A percentile compares a stretch with the other conserved stretches of the same genome.
Conservation (phyloP, 1,284 basidiomycete species). For the Coniferiporia weirii region DNA sequence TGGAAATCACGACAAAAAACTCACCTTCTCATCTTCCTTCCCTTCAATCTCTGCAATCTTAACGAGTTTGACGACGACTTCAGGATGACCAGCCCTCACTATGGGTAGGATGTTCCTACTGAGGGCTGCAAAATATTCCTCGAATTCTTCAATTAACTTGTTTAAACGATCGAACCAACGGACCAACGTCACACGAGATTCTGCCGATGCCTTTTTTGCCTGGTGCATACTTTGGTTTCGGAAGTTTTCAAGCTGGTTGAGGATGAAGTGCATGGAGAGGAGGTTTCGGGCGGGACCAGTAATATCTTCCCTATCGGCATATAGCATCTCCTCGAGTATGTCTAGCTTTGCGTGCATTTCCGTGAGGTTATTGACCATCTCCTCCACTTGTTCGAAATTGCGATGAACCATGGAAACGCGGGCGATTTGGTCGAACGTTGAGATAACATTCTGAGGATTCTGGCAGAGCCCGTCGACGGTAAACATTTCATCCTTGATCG, state of each 20-base stretch:
- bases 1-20: constrained; percentile 9
- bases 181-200: constrained; percentile 62
- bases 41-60: constrained; percentile 96
- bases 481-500: constrained; percentile 90
- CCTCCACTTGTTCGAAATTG: constrained; percentile 92
- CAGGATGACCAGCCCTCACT: constrained; percentile 72
- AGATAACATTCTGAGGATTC: constrained; percentile 67
- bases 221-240: constrained; percentile 91
- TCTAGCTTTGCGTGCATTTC: constrained; percentile 86
- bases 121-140: constrained; percentile 80
- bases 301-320: constrained; percentile 66
- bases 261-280: constrained; percentile 85
- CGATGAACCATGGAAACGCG: constrained; percentile 93
- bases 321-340: constrained; percentile 74
- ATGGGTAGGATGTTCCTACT: constrained; percentile 78
- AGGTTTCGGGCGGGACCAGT: constrained; percentile 84
- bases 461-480: constrained; percentile 76
- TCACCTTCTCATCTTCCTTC: constrained; percentile 89
- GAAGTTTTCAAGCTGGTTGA: constrained; percentile 88
- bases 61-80: constrained; percentile 85
- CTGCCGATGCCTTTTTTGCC: constrained; percentile 78
- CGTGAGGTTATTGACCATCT: constrained; percentile 89
- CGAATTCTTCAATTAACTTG: constrained; percentile 77
- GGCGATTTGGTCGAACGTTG: constrained; percentile 90
- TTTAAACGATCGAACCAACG: constrained; percentile 89